These are phyloP conservation scores for Ajuga chamaepitys DNA, from an alignment of 257 asterid genomes.

Conservation along the genomic window DNA sequence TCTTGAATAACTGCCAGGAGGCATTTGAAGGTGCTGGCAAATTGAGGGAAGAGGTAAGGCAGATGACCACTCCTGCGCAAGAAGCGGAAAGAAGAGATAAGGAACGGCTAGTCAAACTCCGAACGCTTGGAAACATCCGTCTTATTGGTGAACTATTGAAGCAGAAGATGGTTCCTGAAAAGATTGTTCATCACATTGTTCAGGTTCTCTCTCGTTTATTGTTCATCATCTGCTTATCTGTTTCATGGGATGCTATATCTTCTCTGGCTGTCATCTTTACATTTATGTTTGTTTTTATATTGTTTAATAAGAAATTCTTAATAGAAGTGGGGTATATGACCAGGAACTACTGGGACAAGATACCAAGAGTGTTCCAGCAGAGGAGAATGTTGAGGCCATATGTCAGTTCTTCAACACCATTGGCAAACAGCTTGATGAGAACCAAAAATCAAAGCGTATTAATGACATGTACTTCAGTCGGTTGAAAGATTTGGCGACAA, in stretches of 20 bases:
- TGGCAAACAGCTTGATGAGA: conserved; percentile 90
- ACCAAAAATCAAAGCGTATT: conserved; percentile 60
- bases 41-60: conserved; percentile 78
- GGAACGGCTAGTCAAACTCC: conserved; percentile 76
- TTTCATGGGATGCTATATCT: background rate
- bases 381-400: conserved; percentile 97
- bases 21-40: conserved; percentile 90
- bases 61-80: conserved; percentile 87
- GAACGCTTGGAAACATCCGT: conserved; percentile 94
- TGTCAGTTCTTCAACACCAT: conserved; percentile 93
- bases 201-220: conserved; percentile 41
- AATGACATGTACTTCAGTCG: conserved; percentile 67
- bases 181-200: conserved; percentile 94
- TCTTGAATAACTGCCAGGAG: conserved; percentile 84
- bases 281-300: background rate
- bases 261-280: background rate
- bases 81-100: conserved; percentile 82
- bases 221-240: background rate
- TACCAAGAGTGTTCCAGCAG: conserved; percentile 69
- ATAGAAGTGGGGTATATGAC: conserved; percentile 9
- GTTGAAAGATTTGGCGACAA: conserved; percentile 69
- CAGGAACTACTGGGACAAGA: conserved; percentile 84
- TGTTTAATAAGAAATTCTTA: conserved; percentile 2
- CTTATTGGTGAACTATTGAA: conserved; percentile 96
- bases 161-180: conserved; percentile 98